Evolutionary conservation across 495 filamentous ascomycete genomes (phyloP), one percentile per base, ranked within the genome.

Genomic region (Jackrogersella minutella): DNA sequence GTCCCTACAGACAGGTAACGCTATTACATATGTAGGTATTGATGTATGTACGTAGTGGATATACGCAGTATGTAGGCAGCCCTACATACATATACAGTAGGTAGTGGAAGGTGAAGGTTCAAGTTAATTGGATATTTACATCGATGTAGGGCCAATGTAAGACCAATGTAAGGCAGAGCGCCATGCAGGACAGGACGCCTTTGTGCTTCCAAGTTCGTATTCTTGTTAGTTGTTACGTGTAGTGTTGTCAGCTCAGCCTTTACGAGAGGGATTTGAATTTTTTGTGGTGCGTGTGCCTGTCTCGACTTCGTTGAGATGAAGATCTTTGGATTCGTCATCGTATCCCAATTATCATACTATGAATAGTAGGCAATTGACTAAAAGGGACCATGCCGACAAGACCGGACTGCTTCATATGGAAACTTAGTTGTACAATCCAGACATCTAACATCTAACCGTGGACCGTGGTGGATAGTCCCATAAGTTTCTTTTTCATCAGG

Each of bases 191-290:
- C 46, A n/a, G 30, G 49, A 36, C 30, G 49, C 37, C 44, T 47
- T 62, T 64, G 49, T 69, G 57, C 52, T 49, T 44, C 17, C 17
- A 59, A 63, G 19, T 68, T 68, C 66, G 66, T 69, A 69, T 69
- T 65, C 11, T 40, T 41, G 37, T 46, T 52, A 36, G 5, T 40
- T 41, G 37, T 46, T 52, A 36, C 36, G 33, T 50, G 58, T 68
- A 37, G 56, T 63, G 59, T 46, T 69, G 61, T 69, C 66, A 69
- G 56, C 61, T 61, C 34, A 65, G 57, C 61, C 13, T 47, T 69
- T 69, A 69, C 66, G 66, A 69, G 66, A 69, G 61, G 66, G 61
- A 64, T 65, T 69, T 68, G 43, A n/a, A n/a, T n/a, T 41, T 51
- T 33, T 41, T 36, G 41, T 43, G 58, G 17, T 58, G 24, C 28